Evolutionary conservation across 2,329 filamentous ascomycete species (phyloP), one percentile per base, ranked within the genome.

Genomic region (Aspergillus proliferans): DNA sequence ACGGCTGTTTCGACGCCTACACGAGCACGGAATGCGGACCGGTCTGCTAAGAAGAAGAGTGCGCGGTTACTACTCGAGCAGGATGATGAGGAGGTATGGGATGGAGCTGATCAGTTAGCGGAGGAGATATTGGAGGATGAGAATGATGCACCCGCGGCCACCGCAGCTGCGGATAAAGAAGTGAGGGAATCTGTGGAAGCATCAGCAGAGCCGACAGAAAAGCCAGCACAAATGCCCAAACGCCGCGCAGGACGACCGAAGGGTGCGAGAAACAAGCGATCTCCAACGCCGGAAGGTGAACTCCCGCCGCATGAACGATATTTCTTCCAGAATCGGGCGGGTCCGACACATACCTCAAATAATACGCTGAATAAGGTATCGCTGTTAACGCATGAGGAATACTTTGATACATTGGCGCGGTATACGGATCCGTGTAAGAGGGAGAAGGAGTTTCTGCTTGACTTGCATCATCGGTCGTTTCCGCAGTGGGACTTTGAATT

Each of bases 401-500:
- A 93, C 69, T 95, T 95, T 59, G 76, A 81, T 41, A 71, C 86
- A 26, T 74, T 88, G 26, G 78, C 81, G 24, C 74, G 79, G 33
- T 82, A 83, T 55, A 64, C 76, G 50, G 86, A 95, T 57, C 81
- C 80, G 0, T 91, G 95, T 65, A 74, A 75, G 30, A 70, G 77
- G 2, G 87, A 94, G 55, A 80, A 87, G 45, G 76, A 80, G 15
- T 86, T 86, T 55, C 74, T 98, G 22, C 77, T 87, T 56, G 79
- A 82, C 6, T 71, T 95, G 19, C 92, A 97, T 64, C 76, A 82
- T 41, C 82, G 86, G 52, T 89, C 87, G 0, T 97, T 95, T 65
- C 80, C 85, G 1, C 93, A 97, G 65, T 98, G 93, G 93, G 73
- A 80, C 0, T 96, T 97, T 65, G 93, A 98, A 72, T 79, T 97